Evolutionary conservation across 257 asterid species (phyloP).

Genomic region (Nyctanthes arbortristis): DNA sequence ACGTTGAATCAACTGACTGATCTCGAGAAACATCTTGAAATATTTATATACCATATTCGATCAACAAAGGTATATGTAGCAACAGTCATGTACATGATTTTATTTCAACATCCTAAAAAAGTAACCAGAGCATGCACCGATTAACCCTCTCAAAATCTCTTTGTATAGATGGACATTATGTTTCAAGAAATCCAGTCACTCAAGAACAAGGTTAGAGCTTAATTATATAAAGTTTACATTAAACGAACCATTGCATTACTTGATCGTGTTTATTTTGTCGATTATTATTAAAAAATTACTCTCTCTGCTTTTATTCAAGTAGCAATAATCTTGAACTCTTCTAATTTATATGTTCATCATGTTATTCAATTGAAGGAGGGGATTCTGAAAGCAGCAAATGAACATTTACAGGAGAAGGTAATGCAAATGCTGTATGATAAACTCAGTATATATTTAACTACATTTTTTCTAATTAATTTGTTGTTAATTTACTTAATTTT

Average conservation of each 20-base stretch:
- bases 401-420: constrained; percentile 74
- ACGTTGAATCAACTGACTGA: constrained; percentile 56
- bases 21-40: constrained; percentile 78
- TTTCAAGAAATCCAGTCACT: constrained; percentile 81
- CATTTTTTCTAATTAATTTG: not conserved
- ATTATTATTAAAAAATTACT: not conserved
- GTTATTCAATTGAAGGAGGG: constrained; percentile 63
- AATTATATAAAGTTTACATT: not conserved
- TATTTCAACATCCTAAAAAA: too few species aligned
- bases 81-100: not conserved
- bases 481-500: not conserved
- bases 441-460: not conserved
- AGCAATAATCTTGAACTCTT: not conserved
- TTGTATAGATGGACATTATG: constrained; percentile 77
- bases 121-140: too few species aligned
- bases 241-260: not conserved
- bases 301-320: too few species aligned
- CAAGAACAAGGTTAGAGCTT: constrained; percentile 66
- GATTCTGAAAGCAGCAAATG: constrained; percentile 82
- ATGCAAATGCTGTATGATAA: not conserved
- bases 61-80: constrained; percentile 64
- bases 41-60: constrained; percentile 75
- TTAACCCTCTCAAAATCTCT: not conserved
- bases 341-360: too few species aligned
- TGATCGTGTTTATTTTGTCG: not conserved